Base-by-base conservation (phyloP, 2,329 filamentous ascomycete species). In the Diplodia scrobiculata region DNA sequence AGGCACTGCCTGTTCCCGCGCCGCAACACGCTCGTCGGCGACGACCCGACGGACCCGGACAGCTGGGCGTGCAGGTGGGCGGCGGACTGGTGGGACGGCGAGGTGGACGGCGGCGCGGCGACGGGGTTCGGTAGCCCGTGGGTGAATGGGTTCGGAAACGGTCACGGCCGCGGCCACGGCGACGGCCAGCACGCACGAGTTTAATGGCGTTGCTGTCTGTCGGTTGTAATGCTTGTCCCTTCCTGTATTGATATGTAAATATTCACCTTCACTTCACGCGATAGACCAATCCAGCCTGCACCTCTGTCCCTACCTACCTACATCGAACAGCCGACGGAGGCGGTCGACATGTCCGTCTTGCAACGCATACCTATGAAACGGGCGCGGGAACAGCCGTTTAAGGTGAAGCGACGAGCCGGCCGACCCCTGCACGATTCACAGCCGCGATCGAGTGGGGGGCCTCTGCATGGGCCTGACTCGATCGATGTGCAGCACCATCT, bases 1-100 rank as follows among this genome's bases (percentile, higher is more conserved):
- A 21, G 19, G 3, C 77, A 79, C 65, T 78, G 77, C 70, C 77
- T 71, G 68, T 77, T 74, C 41, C 76, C 76, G 0, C 73, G 71
- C 67, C 68, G 70, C 60, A 78, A 78, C 63, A 63, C 69, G 50
- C 77, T 76, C 62, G 72, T 72, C 59, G 74, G 76, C 3, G 74
- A 74, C 2, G 70, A 78, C 52, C 66, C 72, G 2, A 72, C 72
- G 25, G 64, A 71, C 14, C 38, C 72, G 9, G 69, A 66, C 14
- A 75, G 72, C 67, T 77, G 76, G 76, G 68, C 75, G 67, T 78
- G 76, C 53, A 55, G 29, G 38, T 27, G 14, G 27, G 21, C 54
- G 27, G 32, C 38, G 19, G 63, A 65, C 21, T 67, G 53, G 53
- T 41, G 36, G 53, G 34, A 45, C 17, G 53, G 48, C 11, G 25